Evolutionary conservation across 2,329 filamentous ascomycete species (phyloP).

Genomic region (Lachnellula willkommii): DNA sequence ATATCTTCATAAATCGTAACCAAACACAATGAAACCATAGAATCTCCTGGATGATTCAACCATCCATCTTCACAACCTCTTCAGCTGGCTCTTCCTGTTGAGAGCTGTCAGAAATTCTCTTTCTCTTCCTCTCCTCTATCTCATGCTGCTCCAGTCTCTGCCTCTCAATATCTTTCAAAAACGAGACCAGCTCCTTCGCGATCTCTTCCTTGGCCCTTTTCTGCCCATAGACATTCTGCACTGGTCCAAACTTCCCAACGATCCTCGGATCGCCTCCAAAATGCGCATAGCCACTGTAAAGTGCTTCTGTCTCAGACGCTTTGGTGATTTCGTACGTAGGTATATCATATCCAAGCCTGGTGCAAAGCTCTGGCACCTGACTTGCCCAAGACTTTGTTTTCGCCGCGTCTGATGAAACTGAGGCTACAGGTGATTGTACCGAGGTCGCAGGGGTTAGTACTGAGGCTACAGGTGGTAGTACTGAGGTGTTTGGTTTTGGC

Average conservation of each 20-base stretch:
- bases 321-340: conserved; percentile 24
- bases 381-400: conserved; percentile 10
- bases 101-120: conserved; percentile 2
- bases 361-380: conserved; percentile 23
- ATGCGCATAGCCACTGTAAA: conserved; percentile 26
- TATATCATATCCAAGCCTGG: conserved; percentile 19
- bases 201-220: conserved; percentile 45
- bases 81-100: neutral
- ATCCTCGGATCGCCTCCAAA: conserved; percentile 27
- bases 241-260: conserved; percentile 36
- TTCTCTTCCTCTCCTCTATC: conserved; percentile 14
- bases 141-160: conserved; percentile 17
- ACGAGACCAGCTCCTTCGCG: conserved; percentile 36
- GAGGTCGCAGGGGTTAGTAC: neutral
- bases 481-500: neutral
- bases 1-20: neutral
- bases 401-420: neutral
- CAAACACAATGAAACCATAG: neutral
- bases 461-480: neutral
- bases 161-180: conserved; percentile 35
- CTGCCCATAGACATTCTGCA: conserved; percentile 40
- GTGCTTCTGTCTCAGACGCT: conserved; percentile 3
- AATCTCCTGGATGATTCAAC: neutral
- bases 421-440: neutral
- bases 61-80: neutral